Percentiles rank a stretch among this genome's conserved stretches.
Evolutionary conservation across 2,329 filamentous ascomycete genomes (phyloP).

Genomic region (Colletotrichum caudatum): DNA sequence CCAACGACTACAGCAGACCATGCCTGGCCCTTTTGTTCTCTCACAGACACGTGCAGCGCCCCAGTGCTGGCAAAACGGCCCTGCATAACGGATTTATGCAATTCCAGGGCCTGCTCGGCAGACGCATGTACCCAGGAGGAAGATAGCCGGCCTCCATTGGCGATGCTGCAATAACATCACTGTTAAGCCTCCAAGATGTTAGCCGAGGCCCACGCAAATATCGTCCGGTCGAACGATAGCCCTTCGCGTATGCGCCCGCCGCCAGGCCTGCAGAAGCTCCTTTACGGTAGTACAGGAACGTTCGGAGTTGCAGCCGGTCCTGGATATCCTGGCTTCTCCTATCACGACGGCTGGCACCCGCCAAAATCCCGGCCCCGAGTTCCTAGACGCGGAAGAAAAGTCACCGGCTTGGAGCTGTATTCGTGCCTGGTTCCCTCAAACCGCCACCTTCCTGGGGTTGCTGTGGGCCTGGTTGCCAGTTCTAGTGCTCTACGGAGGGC

Average conservation of each 20-base stretch:
- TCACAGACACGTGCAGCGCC: constrained; percentile 15
- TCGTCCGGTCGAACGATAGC: neutral
- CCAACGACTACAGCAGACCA: neutral
- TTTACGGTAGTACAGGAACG: neutral
- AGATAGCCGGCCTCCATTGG: constrained; percentile 17
- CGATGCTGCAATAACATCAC: constrained; percentile 37
- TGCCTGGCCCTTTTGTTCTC: constrained; percentile 9
- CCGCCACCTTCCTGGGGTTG: neutral
- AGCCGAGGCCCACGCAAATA: constrained; percentile 12
- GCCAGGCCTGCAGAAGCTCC: neutral
- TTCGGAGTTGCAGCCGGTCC: neutral
- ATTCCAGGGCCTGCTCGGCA: constrained; percentile 23
- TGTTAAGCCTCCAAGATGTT: constrained; percentile 21
- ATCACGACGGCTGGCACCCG: constrained; percentile 16
- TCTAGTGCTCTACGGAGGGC: neutral
- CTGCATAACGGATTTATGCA: constrained; percentile 4
- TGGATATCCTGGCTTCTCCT: constrained; percentile 20
- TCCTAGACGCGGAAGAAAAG: constrained; percentile 19
- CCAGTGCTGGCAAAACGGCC: constrained; percentile 24
- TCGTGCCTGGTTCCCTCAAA: constrained; percentile 4
- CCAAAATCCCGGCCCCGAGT: constrained; percentile 1
- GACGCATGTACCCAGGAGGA: constrained; percentile 15
- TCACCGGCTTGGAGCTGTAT: constrained; percentile 15
- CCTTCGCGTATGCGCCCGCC: neutral
- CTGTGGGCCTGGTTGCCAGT: neutral